These are phyloP conservation scores for Inosperma sp. DNA, from an alignment of 768 basidiomycete species.

Conservation along the genomic window DNA sequence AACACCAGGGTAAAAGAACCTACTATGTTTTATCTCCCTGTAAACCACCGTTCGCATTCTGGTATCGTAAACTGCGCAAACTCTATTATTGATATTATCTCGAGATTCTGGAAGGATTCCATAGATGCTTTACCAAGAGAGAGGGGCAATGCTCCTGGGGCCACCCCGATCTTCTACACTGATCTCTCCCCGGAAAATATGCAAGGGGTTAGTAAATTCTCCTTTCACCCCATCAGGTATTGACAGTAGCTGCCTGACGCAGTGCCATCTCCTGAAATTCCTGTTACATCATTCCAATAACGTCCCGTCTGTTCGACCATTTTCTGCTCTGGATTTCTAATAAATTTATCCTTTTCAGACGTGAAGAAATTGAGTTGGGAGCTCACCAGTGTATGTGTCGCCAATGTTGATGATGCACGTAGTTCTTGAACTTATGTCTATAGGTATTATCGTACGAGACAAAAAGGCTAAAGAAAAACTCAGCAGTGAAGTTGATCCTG, in stretches of 20 bases:
- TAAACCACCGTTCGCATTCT: conserved; percentile 68
- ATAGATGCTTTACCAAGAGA: conserved; percentile 60
- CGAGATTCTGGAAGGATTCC: conserved; percentile 55
- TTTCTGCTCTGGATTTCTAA: neutral
- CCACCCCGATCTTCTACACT: conserved; percentile 56
- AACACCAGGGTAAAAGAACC: conserved; percentile 15
- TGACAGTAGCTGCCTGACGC: no score
- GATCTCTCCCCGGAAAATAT: conserved; percentile 40
- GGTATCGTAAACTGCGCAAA: conserved; percentile 72
- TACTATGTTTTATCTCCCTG: conserved; percentile 49
- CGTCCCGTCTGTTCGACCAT: neutral
- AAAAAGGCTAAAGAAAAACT: conserved; percentile 47
- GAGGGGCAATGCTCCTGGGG: conserved; percentile 48
- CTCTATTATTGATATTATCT: conserved; percentile 56
- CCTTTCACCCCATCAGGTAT: no score
- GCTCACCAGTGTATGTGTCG: conserved; percentile 52
- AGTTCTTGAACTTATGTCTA: no score
- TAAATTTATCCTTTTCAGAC: neutral
- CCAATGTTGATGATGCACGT: neutral
- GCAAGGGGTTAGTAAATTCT: conserved; percentile 34
- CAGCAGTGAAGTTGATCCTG: conserved; percentile 43
- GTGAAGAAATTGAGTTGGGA: conserved; percentile 47
- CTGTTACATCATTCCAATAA: no score
- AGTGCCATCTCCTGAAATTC: no score
- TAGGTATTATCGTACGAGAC: conserved; percentile 69